Percentiles rank a stretch among this genome's conserved stretches.
Conservation (phyloP, 2,329 filamentous ascomycete species). For the Epichloe aotearoae region DNA sequence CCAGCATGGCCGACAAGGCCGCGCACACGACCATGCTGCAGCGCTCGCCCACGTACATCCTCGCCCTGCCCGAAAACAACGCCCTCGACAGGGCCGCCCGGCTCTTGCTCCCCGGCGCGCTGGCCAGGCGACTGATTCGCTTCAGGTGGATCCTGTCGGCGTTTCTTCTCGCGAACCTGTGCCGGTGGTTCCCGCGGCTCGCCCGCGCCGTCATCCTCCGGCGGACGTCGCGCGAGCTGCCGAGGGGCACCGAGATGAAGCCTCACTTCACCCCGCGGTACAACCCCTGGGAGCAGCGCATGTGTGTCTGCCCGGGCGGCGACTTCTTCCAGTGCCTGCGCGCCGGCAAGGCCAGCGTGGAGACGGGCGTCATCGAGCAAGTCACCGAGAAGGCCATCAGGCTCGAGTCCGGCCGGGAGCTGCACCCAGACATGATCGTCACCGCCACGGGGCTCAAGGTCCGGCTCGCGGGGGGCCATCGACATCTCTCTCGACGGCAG, state of each 20-base stretch:
- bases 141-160: constrained; percentile 30
- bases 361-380: constrained; percentile 34
- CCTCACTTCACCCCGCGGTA: constrained; percentile 50
- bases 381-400: constrained; percentile 31
- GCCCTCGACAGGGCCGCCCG: constrained; percentile 21
- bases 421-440: constrained; percentile 50
- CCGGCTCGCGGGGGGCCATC: constrained; percentile 40
- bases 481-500: constrained; percentile 37
- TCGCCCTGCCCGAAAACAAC: constrained; percentile 29
- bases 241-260: constrained; percentile 34
- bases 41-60: constrained; percentile 59
- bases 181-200: constrained; percentile 30
- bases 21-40: constrained; percentile 62
- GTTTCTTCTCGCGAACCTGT: constrained; percentile 28
- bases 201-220: constrained; percentile 33
- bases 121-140: constrained; percentile 33
- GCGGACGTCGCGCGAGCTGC: constrained; percentile 34
- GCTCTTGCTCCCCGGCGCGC: constrained; percentile 29
- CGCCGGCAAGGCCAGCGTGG: constrained; percentile 25
- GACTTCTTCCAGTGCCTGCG: constrained; percentile 36
- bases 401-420: constrained; percentile 28
- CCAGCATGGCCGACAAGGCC: constrained; percentile 49
- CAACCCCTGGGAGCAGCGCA: constrained; percentile 55
- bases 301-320: constrained; percentile 48
- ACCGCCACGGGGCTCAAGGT: constrained; percentile 52